A percentile compares a stretch with the other conserved stretches of the same genome.
Conservation (phyloP, 2,329 filamentous ascomycete species). For the Leptosphaerulina australis region DNA sequence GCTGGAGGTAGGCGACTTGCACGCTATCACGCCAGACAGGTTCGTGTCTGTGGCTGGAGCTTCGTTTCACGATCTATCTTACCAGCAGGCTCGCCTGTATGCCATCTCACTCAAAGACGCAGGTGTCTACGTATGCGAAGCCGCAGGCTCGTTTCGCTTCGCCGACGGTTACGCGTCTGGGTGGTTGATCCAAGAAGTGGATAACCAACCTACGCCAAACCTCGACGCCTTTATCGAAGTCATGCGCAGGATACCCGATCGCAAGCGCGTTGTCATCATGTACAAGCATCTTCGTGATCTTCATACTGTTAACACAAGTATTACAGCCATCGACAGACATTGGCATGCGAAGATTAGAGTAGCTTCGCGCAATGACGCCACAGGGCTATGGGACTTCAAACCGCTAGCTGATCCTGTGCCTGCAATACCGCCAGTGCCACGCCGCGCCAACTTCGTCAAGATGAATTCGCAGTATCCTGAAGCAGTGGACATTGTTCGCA, state of each 20-base stretch:
- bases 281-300: constrained; percentile 96
- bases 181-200: constrained; percentile 90
- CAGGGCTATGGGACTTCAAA: constrained; percentile 92
- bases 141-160: constrained; percentile 91
- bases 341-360: constrained; percentile 96
- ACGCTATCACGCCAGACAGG: constrained; percentile 92
- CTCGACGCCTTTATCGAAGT: constrained; percentile 89
- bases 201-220: constrained; percentile 89
- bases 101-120: constrained; percentile 78
- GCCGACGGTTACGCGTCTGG: constrained; percentile 85
- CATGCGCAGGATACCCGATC: constrained; percentile 82
- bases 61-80: constrained; percentile 94
- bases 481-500: constrained; percentile 90
- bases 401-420: constrained; percentile 83
- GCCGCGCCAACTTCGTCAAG: constrained; percentile 88
- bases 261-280: constrained; percentile 84
- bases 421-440: constrained; percentile 71
- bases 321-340: constrained; percentile 91
- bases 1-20: constrained; percentile 84
- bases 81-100: constrained; percentile 95
- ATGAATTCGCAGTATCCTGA: constrained; percentile 86
- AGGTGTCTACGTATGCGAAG: constrained; percentile 94
- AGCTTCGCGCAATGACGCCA: constrained; percentile 85
- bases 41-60: constrained; percentile 94
- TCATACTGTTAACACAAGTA: constrained; percentile 90